Evolutionary conservation across 1,284 basidiomycete species (phyloP).

Genomic region (Heterobasidion irregulare): DNA sequence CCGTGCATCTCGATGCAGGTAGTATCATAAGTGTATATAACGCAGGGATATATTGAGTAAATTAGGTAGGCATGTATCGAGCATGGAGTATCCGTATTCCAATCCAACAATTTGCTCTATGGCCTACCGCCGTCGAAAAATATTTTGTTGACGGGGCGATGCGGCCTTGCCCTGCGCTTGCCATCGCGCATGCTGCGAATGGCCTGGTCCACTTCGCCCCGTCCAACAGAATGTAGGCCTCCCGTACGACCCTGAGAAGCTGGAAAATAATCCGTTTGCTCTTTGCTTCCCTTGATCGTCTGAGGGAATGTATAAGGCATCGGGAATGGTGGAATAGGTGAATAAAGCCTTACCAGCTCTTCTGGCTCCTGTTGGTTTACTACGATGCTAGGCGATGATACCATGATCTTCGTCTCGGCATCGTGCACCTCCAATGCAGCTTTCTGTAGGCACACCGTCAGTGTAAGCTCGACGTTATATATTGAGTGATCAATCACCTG

Average conservation of each 20-base stretch:
- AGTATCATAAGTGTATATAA: background rate
- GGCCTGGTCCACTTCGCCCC: slow-evolving; percentile 75
- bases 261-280: slow-evolving; percentile 15
- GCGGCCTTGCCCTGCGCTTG: slow-evolving; percentile 42
- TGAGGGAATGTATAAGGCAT: slow-evolving; percentile 11
- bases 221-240: slow-evolving; percentile 43
- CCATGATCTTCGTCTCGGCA: slow-evolving; percentile 29
- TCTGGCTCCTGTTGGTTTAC: slow-evolving; percentile 9
- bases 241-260: slow-evolving; percentile 32
- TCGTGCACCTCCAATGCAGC: slow-evolving; percentile 67
- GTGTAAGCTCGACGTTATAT: background rate
- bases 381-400: slow-evolving; percentile 5
- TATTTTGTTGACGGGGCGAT: slow-evolving; percentile 61
- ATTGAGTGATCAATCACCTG: slow-evolving; percentile 35
- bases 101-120: slow-evolving; percentile 28
- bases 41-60: background rate
- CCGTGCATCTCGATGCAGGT: background rate
- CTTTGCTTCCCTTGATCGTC: slow-evolving; percentile 31
- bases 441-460: slow-evolving; percentile 40
- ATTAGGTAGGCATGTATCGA: background rate
- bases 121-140: slow-evolving; percentile 62
- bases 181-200: slow-evolving; percentile 75
- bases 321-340: background rate
- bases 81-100: background rate
- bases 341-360: slow-evolving; percentile 16